These are phyloP conservation scores for Lecanosticta acicola DNA, from an alignment of 2,329 filamentous ascomycete genomes.

Conservation along the genomic window DNA sequence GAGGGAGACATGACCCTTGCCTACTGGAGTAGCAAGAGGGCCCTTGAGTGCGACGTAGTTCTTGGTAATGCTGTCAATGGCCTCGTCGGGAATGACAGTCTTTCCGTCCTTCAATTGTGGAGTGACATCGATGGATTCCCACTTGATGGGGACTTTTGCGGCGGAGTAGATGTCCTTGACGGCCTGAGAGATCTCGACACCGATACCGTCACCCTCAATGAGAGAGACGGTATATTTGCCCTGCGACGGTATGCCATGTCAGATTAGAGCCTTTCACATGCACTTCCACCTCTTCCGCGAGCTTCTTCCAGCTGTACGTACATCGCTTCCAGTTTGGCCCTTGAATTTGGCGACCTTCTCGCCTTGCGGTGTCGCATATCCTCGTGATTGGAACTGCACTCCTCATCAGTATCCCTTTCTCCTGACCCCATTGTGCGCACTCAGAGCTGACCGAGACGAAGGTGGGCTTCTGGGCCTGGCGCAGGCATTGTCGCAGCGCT, in stretches of 20 bases:
- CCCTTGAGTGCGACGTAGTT: constrained; percentile 99
- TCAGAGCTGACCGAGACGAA: constrained; percentile 12
- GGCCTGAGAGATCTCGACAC: constrained; percentile 88
- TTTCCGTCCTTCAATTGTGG: constrained; percentile 90
- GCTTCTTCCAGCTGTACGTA: constrained; percentile 44
- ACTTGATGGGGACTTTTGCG: constrained; percentile 91
- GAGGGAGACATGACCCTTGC: constrained; percentile 98
- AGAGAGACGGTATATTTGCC: constrained; percentile 93
- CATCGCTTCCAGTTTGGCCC: constrained; percentile 80
- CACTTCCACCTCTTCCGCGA: constrained; percentile 1
- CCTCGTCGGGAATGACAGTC: constrained; percentile 86
- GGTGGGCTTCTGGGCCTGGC: constrained; percentile 11
- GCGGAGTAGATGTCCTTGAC: constrained; percentile 98
- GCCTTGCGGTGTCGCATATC: constrained; percentile 41
- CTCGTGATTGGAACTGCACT: constrained; percentile 15
- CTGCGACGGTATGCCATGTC: constrained; percentile 40
- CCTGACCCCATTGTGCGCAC: background rate
- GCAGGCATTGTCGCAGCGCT: constrained; percentile 10
- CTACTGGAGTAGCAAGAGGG: constrained; percentile 93
- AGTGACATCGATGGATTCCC: constrained; percentile 96
- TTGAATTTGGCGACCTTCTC: constrained; percentile 88
- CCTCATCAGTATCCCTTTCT: constrained; percentile 4
- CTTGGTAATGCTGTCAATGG: constrained; percentile 86
- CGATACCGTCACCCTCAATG: constrained; percentile 98
- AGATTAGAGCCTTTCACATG: constrained; percentile 11